These are phyloP conservation scores for Ceratocystis cubensis DNA, from an alignment of 2,329 filamentous ascomycete species.

Conservation along the genomic window DNA sequence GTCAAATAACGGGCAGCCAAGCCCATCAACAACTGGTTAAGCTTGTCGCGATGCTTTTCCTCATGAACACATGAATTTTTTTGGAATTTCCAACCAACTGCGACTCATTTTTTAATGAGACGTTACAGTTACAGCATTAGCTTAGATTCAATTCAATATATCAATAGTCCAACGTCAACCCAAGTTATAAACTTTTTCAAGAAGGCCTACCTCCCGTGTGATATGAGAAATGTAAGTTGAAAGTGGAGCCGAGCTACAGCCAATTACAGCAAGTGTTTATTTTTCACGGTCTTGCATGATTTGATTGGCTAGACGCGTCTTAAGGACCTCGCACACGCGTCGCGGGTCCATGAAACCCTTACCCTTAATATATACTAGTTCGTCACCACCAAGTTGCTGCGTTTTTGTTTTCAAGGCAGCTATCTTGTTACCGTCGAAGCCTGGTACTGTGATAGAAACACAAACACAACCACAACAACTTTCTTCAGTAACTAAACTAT, in stretches of 20 bases:
- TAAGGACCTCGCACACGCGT: slow-evolving; percentile 11
- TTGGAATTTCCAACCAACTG: neutral
- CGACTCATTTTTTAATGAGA: neutral
- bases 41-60: neutral
- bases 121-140: neutral
- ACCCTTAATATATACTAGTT: neutral
- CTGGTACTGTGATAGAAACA: neutral
- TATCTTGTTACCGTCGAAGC: too few species aligned
- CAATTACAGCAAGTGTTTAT: slow-evolving; percentile 8
- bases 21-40: neutral
- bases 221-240: neutral
- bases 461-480: neutral
- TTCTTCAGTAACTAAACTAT: neutral
- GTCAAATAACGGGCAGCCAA: neutral
- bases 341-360: slow-evolving; percentile 13
- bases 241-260: neutral
- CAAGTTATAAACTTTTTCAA: neutral
- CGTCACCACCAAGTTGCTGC: too few species aligned
- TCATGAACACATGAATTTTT: neutral
- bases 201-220: neutral
- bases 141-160: neutral
- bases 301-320: slow-evolving; percentile 19
- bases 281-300: neutral
- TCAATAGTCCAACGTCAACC: neutral
- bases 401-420: too few species aligned